Evolutionary conservation across 768 basidiomycete species (phyloP).

Genomic region (Hygrocybe coccinea): DNA sequence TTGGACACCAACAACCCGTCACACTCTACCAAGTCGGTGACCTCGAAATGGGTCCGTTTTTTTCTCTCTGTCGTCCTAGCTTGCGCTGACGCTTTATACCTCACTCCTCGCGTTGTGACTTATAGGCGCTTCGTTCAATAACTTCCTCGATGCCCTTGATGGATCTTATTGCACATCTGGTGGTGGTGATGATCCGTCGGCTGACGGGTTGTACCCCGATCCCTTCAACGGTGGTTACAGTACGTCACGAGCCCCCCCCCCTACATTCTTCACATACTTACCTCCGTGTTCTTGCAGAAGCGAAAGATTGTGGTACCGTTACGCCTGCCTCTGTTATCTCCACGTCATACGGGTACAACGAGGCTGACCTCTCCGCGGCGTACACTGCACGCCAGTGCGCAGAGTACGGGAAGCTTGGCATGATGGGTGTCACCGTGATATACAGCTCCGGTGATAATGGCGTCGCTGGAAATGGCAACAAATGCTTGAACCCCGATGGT

Average conservation of each 20-base stretch:
- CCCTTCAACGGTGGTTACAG: slow-evolving; percentile 27
- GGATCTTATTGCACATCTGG: slow-evolving; percentile 40
- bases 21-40: slow-evolving; percentile 45
- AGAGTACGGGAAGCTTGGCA: slow-evolving; percentile 52
- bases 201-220: slow-evolving; percentile 36
- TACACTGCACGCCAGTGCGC: slow-evolving; percentile 44
- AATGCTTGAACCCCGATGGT: slow-evolving; percentile 44
- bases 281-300: slow-evolving; percentile 14
- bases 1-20: slow-evolving; percentile 35
- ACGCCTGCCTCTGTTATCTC: slow-evolving; percentile 41
- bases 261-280: neutral
- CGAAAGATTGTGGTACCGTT: slow-evolving; percentile 37
- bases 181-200: slow-evolving; percentile 37
- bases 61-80: neutral
- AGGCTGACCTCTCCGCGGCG: slow-evolving; percentile 25
- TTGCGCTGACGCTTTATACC: neutral
- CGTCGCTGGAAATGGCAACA: slow-evolving; percentile 38
- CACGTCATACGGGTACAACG: slow-evolving; percentile 42
- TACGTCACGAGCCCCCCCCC: slow-evolving; percentile 13
- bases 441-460: slow-evolving; percentile 60
- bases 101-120: neutral
- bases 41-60: slow-evolving; percentile 31
- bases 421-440: slow-evolving; percentile 55
- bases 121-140: slow-evolving; percentile 44
- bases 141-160: slow-evolving; percentile 46